Evolutionary conservation across 805 yeast genomes (phyloP).

Genomic region (Sugiyamaella marilandica): DNA sequence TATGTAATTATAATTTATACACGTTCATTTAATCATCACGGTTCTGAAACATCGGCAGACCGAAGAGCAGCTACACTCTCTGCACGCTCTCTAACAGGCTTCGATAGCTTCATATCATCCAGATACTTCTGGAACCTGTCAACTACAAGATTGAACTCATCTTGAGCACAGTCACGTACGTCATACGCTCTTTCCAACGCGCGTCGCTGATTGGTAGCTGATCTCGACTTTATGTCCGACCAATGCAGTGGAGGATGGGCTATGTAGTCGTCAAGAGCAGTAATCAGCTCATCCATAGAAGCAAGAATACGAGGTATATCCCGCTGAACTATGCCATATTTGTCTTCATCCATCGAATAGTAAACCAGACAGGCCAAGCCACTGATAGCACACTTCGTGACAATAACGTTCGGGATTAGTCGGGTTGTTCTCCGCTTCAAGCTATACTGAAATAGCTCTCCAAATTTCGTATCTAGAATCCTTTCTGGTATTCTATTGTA

Average conservation of each 20-base stretch:
- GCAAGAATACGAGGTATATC: slow-evolving; percentile 33
- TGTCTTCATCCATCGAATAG: slow-evolving; percentile 35
- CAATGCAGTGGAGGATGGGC: slow-evolving; percentile 31
- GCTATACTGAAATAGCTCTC: slow-evolving; percentile 33
- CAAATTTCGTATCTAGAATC: slow-evolving; percentile 26
- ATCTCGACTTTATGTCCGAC: slow-evolving; percentile 26
- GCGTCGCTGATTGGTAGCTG: slow-evolving; percentile 7
- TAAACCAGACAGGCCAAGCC: slow-evolving; percentile 31
- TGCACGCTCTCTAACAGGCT: slow-evolving; percentile 9
- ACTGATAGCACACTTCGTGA: slow-evolving; percentile 29
- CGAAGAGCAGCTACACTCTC: background rate
- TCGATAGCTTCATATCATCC: slow-evolving; percentile 24
- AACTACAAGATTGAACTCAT: slow-evolving; percentile 27
- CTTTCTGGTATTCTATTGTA: slow-evolving; percentile 11
- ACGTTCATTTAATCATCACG: background rate
- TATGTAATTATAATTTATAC: too few relatives aligned
- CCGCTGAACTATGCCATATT: slow-evolving; percentile 38
- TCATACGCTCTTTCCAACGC: slow-evolving; percentile 18
- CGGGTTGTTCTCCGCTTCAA: slow-evolving; percentile 25
- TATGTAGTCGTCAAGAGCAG: slow-evolving; percentile 23
- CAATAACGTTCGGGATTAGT: slow-evolving; percentile 26
- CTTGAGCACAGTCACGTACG: slow-evolving; percentile 16
- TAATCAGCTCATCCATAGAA: slow-evolving; percentile 24
- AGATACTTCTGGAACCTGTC: slow-evolving; percentile 29
- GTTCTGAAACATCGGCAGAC: background rate